Base-by-base conservation (phyloP, 2,329 filamentous ascomycete genomes). In the Penicillium rolfsii region DNA sequence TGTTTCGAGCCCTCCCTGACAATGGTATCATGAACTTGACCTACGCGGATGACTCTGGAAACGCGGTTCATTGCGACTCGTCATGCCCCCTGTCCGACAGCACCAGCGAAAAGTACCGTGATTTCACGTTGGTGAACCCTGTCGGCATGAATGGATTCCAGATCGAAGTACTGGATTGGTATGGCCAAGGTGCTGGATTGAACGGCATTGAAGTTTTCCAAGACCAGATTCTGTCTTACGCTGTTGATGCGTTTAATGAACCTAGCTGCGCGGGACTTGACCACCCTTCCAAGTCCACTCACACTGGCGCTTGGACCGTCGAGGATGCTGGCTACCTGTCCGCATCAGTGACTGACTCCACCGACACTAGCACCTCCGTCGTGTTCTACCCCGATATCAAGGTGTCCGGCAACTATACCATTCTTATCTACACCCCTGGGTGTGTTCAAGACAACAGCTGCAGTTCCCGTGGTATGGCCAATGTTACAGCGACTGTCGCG, bases 21-120 rank as follows among this genome's bases (percentile, higher is more conserved):
- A 89, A 91, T 64, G 95, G 95, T 55, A 97, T 99, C 74, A 91
- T 99, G 88, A 97, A 98, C 77, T 84, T 99, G 72, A 96, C 93
- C 40, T 98, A 95, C 70, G 88, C 88, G 64, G 92, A 98, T 71
- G 80, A 74, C 41, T 90, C 86, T 1, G 89, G 90, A 28, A 80
- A 85, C 54, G 88, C 89, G 58, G 78, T 81, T 33, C 88, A 85
- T 59, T 99, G 95, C 78, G 92, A 93, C 56, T 89, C 87, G 63
- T 84, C 87, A 71, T 99, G 95, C 70, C 91, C 93, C n/a, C 83
- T 99, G 52, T 92, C 90, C 64, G 82, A 87, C 71, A 87, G 91
- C 70, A 78, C 82, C 19, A 85, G 83, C 5, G 75, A 88, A 53
- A 76, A 82, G 54, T 96, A 86, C 68, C 93, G 97, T 75, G 95